Evolutionary conservation across 352 stramenopile species (phyloP).

Genomic region (Thalassiosira mediterranea): DNA sequence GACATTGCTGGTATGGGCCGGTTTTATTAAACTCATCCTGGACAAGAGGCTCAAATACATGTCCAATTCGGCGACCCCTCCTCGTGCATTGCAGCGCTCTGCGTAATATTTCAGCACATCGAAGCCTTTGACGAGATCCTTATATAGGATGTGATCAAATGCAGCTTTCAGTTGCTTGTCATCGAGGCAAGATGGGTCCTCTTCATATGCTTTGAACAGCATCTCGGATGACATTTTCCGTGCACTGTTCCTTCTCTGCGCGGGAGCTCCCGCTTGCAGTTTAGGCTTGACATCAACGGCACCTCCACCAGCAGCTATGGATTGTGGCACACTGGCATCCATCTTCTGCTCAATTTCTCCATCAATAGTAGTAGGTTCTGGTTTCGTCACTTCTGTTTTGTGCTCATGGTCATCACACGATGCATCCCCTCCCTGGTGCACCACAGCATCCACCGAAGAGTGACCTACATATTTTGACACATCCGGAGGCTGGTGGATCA

Average conservation of each 20-base stretch:
- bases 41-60: slow-evolving; percentile 24
- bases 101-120: slow-evolving; percentile 28
- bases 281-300: background rate
- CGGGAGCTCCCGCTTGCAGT: background rate
- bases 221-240: too few relatives aligned
- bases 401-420: background rate
- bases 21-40: background rate
- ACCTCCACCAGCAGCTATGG: background rate
- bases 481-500: slow-evolving; percentile 7
- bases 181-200: too few relatives aligned
- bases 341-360: background rate
- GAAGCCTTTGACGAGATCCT: slow-evolving; percentile 17
- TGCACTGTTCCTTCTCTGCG: background rate
- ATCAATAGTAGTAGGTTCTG: background rate
- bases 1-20: background rate
- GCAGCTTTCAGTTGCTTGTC: background rate
- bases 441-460: background rate
- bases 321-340: background rate
- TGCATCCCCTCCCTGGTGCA: background rate
- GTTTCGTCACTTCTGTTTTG: background rate
- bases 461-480: background rate
- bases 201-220: too few relatives aligned
- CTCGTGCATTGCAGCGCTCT: slow-evolving; percentile 20
- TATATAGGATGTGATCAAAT: background rate
- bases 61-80: slow-evolving; percentile 19